Percentiles rank a stretch among this genome's conserved stretches.
phyloP scores from a whole-genome alignment of 805 yeast genomes.

The Kazachstania bromeliacearum region DNA sequence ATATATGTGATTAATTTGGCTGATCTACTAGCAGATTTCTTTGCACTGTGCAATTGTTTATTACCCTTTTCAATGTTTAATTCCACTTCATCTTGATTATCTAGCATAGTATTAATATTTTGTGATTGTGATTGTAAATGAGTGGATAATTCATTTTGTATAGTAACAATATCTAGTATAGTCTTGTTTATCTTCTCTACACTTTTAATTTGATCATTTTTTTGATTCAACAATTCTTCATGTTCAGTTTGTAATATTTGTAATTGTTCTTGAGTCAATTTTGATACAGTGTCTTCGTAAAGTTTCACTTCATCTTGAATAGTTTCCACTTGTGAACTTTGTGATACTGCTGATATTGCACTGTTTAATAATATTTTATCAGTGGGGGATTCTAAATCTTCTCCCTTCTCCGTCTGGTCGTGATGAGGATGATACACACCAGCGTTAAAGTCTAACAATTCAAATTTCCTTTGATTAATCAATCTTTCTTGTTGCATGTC shows the following conservation, averaged over 20 bases:
- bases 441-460: conserved; percentile 10
- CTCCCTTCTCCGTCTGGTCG: no score
- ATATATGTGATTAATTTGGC: conserved; percentile 47
- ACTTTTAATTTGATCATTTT: conserved; percentile 50
- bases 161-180: conserved; percentile 60
- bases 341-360: conserved; percentile 20
- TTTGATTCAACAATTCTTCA: conserved; percentile 41
- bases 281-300: conserved; percentile 29
- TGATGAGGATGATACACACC: neutral
- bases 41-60: conserved; percentile 57
- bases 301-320: conserved; percentile 29
- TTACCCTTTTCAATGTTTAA: conserved; percentile 64
- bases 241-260: conserved; percentile 53
- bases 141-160: conserved; percentile 65
- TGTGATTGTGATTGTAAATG: conserved; percentile 69
- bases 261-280: conserved; percentile 43
- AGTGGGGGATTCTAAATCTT: neutral
- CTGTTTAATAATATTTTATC: conserved; percentile 4
- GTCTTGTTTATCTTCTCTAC: conserved; percentile 53
- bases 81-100: conserved; percentile 58
- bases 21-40: conserved; percentile 50
- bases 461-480: conserved; percentile 30
- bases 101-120: conserved; percentile 51
- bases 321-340: conserved; percentile 16
- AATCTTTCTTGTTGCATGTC: conserved; percentile 41